Percentiles rank a stretch among this genome's conserved stretches.
Evolutionary conservation across 1,139 yeast genomes (phyloP).

Genomic region (Hyphopichia burtonii): DNA sequence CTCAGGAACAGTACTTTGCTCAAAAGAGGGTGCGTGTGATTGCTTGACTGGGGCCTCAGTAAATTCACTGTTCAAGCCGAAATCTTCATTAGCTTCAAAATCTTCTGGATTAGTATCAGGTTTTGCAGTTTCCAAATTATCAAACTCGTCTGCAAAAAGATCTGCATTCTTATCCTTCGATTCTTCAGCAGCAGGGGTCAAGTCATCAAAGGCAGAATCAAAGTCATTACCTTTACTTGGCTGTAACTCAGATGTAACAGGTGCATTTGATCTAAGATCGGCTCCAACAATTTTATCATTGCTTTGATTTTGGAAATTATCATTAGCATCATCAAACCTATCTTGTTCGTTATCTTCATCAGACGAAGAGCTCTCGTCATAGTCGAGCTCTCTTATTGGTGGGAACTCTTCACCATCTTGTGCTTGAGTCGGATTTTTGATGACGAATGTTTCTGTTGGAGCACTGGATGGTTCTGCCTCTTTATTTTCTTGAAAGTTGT

Average conservation of each 20-base stretch:
- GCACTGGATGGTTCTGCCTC: constrained; percentile 8
- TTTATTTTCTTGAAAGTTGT: constrained; percentile 9
- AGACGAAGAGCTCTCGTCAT: constrained; percentile 54
- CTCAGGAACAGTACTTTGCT: constrained; percentile 1
- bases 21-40: constrained; percentile 21
- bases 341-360: constrained; percentile 36
- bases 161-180: constrained; percentile 17
- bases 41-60: constrained; percentile 21
- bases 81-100: constrained; percentile 17
- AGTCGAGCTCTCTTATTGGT: constrained; percentile 64
- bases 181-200: constrained; percentile 39
- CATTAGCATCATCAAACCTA: constrained; percentile 41
- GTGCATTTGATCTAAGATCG: not conserved
- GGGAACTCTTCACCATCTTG: constrained; percentile 57
- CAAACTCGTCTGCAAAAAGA: constrained; percentile 39
- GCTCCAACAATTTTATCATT: constrained; percentile 2
- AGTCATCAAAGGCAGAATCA: constrained; percentile 38
- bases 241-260: constrained; percentile 1
- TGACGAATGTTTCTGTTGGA: constrained; percentile 9
- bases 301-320: constrained; percentile 15
- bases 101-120: constrained; percentile 33
- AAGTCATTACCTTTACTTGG: constrained; percentile 22
- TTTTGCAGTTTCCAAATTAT: constrained; percentile 44
- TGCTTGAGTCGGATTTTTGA: constrained; percentile 8
- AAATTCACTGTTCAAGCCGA: constrained; percentile 40